Conservation (phyloP, 2,329 filamentous ascomycete species). For the Dichotomopilus funicola region DNA sequence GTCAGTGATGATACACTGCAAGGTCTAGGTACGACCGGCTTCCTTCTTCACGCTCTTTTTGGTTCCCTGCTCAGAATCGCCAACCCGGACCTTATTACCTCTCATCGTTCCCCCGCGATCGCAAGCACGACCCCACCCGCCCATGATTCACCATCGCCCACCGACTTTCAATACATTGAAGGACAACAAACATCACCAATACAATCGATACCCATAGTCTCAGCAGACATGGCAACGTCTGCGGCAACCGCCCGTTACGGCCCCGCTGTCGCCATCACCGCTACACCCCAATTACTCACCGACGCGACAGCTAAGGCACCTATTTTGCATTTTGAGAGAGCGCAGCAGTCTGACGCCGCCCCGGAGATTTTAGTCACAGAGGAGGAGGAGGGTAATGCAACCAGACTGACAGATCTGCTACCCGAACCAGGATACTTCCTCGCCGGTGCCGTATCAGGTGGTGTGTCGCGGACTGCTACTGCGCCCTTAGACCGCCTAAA, state of each 20-base stretch:
- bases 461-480: conserved; percentile 89
- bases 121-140: conserved; percentile 29
- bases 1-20: conserved; percentile 86
- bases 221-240: conserved; percentile 12
- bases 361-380: conserved; percentile 26
- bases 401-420: conserved; percentile 60
- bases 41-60: conserved; percentile 67
- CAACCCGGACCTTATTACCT: conserved; percentile 24
- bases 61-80: conserved; percentile 67
- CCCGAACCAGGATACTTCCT: conserved; percentile 95
- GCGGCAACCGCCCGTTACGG: conserved; percentile 11
- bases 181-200: background rate
- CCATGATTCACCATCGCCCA: background rate
- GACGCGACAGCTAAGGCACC: conserved; percentile 12
- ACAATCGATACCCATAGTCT: background rate
- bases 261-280: conserved; percentile 3
- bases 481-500: conserved; percentile 95
- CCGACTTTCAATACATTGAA: background rate
- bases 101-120: conserved; percentile 8
- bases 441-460: conserved; percentile 89
- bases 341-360: conserved; percentile 15
- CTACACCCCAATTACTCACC: conserved; percentile 5
- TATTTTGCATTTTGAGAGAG: conserved; percentile 16
- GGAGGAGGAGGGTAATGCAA: conserved; percentile 36
- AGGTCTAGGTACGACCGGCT: conserved; percentile 82